phyloP scores from a whole-genome alignment of 2,329 filamentous ascomycete genomes.

The Basipetospora chlamydospora region DNA sequence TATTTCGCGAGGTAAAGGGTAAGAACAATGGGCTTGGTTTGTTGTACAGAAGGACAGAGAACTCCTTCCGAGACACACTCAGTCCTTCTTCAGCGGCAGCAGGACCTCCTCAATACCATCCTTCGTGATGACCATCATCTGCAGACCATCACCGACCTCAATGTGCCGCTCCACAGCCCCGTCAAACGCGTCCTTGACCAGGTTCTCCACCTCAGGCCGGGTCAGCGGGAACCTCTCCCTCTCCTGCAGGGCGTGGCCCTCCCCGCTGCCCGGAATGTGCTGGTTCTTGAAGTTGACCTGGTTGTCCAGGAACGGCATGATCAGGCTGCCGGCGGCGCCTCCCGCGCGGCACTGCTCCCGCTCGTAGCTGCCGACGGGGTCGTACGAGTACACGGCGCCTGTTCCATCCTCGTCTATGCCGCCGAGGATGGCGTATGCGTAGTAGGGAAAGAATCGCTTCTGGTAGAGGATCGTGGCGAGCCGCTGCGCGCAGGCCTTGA shows the following conservation, averaged over 20 bases:
- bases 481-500: constrained; percentile 87
- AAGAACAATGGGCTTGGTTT: neutral
- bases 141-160: constrained; percentile 89
- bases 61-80: constrained; percentile 15
- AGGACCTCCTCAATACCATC: constrained; percentile 79
- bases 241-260: constrained; percentile 66
- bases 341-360: constrained; percentile 89
- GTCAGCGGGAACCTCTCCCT: constrained; percentile 56
- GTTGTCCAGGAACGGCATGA: constrained; percentile 98
- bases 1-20: neutral
- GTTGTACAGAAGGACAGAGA: neutral
- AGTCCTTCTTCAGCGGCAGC: constrained; percentile 80
- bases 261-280: constrained; percentile 75
- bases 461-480: constrained; percentile 90
- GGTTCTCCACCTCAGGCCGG: constrained; percentile 58
- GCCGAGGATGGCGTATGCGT: constrained; percentile 85
- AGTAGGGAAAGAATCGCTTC: constrained; percentile 99
- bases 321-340: constrained; percentile 81
- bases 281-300: constrained; percentile 99
- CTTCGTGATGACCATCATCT: constrained; percentile 86
- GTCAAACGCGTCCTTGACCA: constrained; percentile 96
- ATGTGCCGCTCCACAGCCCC: constrained; percentile 98
- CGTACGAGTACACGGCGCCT: constrained; percentile 92
- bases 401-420: constrained; percentile 89
- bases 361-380: constrained; percentile 96